These are phyloP conservation scores for Suillus hirtellus DNA, from an alignment of 768 basidiomycete species.

Conservation along the genomic window DNA sequence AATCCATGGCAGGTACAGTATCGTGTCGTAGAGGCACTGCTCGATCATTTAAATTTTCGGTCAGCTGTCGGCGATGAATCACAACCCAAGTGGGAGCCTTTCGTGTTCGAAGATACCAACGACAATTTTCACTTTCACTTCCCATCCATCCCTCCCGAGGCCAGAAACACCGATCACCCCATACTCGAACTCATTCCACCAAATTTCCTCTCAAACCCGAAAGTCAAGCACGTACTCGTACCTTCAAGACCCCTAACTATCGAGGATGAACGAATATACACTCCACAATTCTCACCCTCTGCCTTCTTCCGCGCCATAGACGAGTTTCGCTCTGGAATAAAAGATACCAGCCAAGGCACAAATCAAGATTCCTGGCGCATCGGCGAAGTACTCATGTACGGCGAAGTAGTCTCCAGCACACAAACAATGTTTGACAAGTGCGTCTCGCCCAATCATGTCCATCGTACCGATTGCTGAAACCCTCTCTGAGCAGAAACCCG, in stretches of 20 bases:
- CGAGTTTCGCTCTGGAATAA: conserved; percentile 28
- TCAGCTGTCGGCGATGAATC: conserved; percentile 42
- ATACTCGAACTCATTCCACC: conserved; percentile 19
- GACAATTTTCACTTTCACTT: conserved; percentile 70
- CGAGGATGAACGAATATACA: conserved; percentile 39
- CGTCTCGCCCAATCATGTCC: conserved; percentile 26
- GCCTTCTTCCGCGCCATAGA: conserved; percentile 59
- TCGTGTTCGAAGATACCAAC: conserved; percentile 58
- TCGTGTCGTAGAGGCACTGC: conserved; percentile 19
- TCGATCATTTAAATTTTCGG: conserved; percentile 40
- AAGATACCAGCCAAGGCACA: conserved; percentile 25
- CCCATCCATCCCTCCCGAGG: conserved; percentile 27
- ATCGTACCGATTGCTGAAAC: neutral
- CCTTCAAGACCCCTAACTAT: conserved; percentile 49
- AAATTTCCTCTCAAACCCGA: conserved; percentile 35
- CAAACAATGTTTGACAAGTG: conserved; percentile 94
- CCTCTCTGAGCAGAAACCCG: conserved; percentile 60
- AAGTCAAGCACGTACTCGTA: conserved; percentile 56
- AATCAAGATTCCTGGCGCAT: conserved; percentile 47
- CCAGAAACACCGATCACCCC: conserved; percentile 18
- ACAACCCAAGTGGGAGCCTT: conserved; percentile 26
- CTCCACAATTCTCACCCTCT: conserved; percentile 72
- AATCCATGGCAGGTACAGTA: conserved; percentile 21
- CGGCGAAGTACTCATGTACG: conserved; percentile 82
- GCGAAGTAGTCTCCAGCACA: conserved; percentile 89